Evolutionary conservation across 2,329 filamentous ascomycete species (phyloP).

Genomic region (Diaporthe citri): DNA sequence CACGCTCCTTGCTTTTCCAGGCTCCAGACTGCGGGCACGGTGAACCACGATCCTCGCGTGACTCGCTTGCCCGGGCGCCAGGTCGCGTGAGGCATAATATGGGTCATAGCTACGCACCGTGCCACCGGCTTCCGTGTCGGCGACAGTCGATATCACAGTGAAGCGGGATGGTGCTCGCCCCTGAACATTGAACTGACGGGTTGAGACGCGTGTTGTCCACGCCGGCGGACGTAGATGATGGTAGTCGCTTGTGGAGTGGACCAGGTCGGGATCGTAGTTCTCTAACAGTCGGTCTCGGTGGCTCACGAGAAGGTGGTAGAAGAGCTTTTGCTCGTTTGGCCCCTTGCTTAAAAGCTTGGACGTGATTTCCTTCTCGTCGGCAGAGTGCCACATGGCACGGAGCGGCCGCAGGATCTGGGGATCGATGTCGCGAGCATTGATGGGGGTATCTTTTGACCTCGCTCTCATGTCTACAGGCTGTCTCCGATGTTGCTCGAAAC

Average conservation of each 20-base stretch:
- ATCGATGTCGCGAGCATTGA: slow-evolving; percentile 78
- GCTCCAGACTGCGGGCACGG: slow-evolving; percentile 54
- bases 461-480: slow-evolving; percentile 70
- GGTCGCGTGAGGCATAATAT: slow-evolving; percentile 76
- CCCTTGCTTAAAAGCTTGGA: slow-evolving; percentile 74
- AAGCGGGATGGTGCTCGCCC: slow-evolving; percentile 70
- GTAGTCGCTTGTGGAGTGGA: slow-evolving; percentile 91
- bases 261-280: slow-evolving; percentile 84
- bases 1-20: slow-evolving; percentile 47
- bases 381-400: slow-evolving; percentile 91
- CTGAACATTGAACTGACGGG: slow-evolving; percentile 70
- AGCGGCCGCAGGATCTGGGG: slow-evolving; percentile 86
- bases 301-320: slow-evolving; percentile 86
- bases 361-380: slow-evolving; percentile 78
- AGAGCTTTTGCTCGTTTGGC: slow-evolving; percentile 91
- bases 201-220: slow-evolving; percentile 72
- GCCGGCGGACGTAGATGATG: slow-evolving; percentile 77
- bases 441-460: slow-evolving; percentile 70
- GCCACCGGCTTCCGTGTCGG: slow-evolving; percentile 62
- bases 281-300: slow-evolving; percentile 89
- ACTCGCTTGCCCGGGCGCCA: slow-evolving; percentile 61
- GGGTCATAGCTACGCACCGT: slow-evolving; percentile 82
- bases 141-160: slow-evolving; percentile 73
- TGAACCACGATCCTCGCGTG: slow-evolving; percentile 79
- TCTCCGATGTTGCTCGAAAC: slow-evolving; percentile 67